These are phyloP conservation scores for Pouteria glomerata DNA, from an alignment of 148 eudicot species.

Conservation along the genomic window DNA sequence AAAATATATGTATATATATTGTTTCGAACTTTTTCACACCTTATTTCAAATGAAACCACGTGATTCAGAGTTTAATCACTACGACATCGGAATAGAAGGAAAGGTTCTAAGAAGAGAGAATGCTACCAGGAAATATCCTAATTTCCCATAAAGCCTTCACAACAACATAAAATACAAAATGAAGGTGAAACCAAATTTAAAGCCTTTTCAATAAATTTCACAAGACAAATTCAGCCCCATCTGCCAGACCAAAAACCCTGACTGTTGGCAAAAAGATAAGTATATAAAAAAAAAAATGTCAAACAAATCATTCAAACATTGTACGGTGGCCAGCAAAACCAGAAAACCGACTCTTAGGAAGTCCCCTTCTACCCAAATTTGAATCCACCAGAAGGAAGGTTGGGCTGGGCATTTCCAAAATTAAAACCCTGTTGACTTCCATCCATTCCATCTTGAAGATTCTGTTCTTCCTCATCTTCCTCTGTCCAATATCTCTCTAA, in stretches of 20 bases:
- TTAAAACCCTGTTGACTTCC: slow-evolving; percentile 42
- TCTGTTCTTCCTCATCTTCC: slow-evolving; percentile 50
- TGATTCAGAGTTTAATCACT: too few species aligned
- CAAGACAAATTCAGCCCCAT: slow-evolving; percentile 7
- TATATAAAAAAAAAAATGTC: not conserved
- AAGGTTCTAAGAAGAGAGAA: not conserved
- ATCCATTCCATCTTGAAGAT: slow-evolving; percentile 29
- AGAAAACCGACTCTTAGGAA: not conserved
- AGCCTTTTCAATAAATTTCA: slow-evolving; percentile 1
- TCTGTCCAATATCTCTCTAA: slow-evolving; percentile 77
- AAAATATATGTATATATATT: not conserved
- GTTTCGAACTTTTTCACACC: not conserved
- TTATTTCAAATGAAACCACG: not conserved
- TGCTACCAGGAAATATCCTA: not conserved
- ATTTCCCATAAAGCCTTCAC: not conserved
- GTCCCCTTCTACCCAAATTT: slow-evolving; percentile 34
- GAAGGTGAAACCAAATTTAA: not conserved
- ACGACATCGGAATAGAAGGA: not conserved
- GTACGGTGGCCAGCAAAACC: not conserved
- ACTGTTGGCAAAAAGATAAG: slow-evolving; percentile 2
- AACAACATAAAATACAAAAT: not conserved
- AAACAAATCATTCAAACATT: slow-evolving; percentile 7
- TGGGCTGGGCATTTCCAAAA: slow-evolving; percentile 47
- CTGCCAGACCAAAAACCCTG: slow-evolving; percentile 23
- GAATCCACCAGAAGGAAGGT: slow-evolving; percentile 56